These are phyloP conservation scores for Botryotinia convoluta DNA, from an alignment of 2,329 filamentous ascomycete species.

Conservation along the genomic window DNA sequence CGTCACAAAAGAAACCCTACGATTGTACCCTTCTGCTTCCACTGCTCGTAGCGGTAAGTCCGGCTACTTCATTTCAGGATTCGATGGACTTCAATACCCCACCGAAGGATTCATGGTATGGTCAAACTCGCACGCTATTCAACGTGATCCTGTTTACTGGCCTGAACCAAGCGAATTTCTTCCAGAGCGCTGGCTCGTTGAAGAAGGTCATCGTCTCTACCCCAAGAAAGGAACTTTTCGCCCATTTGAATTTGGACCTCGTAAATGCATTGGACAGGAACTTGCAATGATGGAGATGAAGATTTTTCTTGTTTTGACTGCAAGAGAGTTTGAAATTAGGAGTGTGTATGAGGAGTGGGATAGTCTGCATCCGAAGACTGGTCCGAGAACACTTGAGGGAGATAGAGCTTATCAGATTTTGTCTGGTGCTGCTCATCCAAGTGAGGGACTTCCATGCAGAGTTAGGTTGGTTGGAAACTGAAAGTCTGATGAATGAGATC, in stretches of 20 bases:
- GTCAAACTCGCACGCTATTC: neutral
- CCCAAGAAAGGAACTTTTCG: neutral
- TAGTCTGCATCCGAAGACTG: neutral
- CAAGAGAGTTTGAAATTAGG: neutral
- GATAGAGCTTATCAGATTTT: slow-evolving; percentile 1
- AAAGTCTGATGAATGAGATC: neutral
- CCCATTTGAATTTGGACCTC: neutral
- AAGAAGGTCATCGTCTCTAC: neutral
- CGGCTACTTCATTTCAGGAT: neutral
- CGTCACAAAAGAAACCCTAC: slow-evolving; percentile 25
- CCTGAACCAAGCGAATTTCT: neutral
- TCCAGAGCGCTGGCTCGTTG: slow-evolving; percentile 7
- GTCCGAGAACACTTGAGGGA: neutral
- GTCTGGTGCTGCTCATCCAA: slow-evolving; percentile 1
- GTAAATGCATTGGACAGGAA: neutral
- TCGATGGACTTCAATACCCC: neutral
- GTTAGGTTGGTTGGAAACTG: neutral
- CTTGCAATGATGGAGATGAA: neutral
- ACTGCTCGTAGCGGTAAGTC: neutral
- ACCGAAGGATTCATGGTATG: neutral
- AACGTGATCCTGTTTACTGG: neutral
- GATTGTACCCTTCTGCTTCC: slow-evolving; percentile 21
- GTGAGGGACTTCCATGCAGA: neutral
- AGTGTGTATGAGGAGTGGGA: slow-evolving; percentile 1
- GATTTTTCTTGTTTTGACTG: neutral